Conservation (phyloP, 495 filamentous ascomycete species). For the Parachaetomium inaequale region DNA sequence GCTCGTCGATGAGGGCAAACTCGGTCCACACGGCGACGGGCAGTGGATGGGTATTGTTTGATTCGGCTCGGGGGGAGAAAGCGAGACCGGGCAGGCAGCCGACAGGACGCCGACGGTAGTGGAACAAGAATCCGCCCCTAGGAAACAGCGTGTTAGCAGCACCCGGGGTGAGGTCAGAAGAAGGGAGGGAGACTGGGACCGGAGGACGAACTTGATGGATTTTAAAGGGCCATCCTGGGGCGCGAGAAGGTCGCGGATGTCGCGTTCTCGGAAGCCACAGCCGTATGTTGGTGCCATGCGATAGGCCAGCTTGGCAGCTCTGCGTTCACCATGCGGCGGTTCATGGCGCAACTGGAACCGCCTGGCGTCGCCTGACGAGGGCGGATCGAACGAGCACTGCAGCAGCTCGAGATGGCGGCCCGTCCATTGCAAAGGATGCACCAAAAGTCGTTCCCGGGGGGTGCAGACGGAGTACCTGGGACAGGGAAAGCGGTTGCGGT, state of each 20-base stretch:
- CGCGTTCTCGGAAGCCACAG: no score
- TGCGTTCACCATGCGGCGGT: not conserved
- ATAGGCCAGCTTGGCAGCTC: not conserved
- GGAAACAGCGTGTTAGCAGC: not conserved
- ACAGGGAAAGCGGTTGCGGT: not conserved
- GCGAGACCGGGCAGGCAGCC: not conserved
- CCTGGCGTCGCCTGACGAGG: not conserved
- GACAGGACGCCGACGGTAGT: not conserved
- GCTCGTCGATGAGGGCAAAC: not conserved
- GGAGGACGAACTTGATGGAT: no score
- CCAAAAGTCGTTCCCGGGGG: not conserved
- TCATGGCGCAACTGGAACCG: not conserved
- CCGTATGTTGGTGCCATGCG: no score
- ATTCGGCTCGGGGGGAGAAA: not conserved
- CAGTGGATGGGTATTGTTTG: no score
- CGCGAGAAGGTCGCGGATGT: no score
- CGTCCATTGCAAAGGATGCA: not conserved
- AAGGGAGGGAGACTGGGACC: no score
- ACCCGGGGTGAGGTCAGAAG: no score
- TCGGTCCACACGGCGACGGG: not conserved
- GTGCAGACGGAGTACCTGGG: not conserved
- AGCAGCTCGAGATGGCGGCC: constrained; percentile 2
- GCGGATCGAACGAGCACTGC: not conserved
- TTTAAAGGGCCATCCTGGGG: no score
- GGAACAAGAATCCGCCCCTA: not conserved